Conservation (phyloP, 208 protist species). For the Acanthamoeba castellanii region DNA sequence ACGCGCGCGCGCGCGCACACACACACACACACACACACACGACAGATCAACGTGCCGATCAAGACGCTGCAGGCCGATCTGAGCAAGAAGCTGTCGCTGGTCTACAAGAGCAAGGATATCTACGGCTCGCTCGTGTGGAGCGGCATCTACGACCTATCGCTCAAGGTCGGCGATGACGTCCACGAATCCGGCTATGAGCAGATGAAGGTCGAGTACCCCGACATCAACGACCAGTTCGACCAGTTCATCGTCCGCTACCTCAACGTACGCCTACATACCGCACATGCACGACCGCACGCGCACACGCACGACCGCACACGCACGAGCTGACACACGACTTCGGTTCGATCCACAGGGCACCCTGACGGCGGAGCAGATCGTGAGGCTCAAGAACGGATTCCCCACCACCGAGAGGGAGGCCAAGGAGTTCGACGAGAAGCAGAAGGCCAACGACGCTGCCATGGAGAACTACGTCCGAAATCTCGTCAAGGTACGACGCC, state of each 20-base stretch:
- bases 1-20: too few relatives aligned
- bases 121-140: constrained; percentile 15
- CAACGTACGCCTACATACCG: not conserved
- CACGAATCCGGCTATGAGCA: constrained; percentile 5
- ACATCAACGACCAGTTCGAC: constrained; percentile 62
- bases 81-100: constrained; percentile 23
- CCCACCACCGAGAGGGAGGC: constrained; percentile 41
- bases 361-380: constrained; percentile 19
- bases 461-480: constrained; percentile 39
- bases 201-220: constrained; percentile 38
- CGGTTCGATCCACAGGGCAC: not conserved
- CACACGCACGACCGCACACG: too few relatives aligned
- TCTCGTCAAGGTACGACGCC: constrained; percentile 2
- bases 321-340: not conserved
- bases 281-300: too few relatives aligned
- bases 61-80: constrained; percentile 51
- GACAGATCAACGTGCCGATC: constrained; percentile 8
- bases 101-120: constrained; percentile 3
- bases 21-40: not conserved
- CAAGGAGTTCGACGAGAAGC: constrained; percentile 38
- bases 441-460: not conserved
- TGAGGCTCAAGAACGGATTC: constrained; percentile 44
- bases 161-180: constrained; percentile 5
- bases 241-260: constrained; percentile 50
- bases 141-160: not conserved